phyloP scores from a whole-genome alignment of 208 protist species.

The Trypanosoma cruzi region DNA sequence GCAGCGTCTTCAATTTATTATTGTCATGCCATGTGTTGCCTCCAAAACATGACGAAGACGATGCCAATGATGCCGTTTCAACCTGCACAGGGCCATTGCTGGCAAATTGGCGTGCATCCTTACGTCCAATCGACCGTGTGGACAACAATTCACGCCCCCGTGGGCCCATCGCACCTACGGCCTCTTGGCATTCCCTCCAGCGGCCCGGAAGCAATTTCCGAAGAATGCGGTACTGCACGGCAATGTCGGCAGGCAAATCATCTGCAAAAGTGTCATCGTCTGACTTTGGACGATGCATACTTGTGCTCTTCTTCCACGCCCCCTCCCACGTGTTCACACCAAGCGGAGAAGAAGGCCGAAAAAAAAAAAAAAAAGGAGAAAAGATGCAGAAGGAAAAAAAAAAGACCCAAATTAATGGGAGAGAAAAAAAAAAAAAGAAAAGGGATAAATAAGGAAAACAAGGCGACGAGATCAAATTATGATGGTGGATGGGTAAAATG shows the following conservation, averaged over 20 bases:
- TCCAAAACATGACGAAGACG: not conserved
- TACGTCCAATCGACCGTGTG: not conserved
- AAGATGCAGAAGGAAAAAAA: not conserved
- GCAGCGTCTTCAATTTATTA: not conserved
- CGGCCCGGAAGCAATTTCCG: constrained; percentile 3
- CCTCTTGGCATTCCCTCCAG: too few species aligned
- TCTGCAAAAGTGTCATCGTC: constrained; percentile 10
- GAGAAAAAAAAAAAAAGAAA: not conserved
- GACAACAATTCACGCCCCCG: not conserved
- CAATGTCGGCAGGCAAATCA: not conserved
- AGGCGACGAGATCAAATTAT: too few species aligned
- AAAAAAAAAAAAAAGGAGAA: not conserved
- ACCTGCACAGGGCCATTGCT: not conserved
- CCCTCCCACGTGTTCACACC: not conserved
- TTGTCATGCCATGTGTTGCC: not conserved
- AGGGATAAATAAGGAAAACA: not conserved
- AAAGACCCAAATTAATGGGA: not conserved
- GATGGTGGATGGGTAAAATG: too few species aligned
- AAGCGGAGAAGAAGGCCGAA: too few species aligned
- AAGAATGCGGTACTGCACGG: constrained; percentile 13
- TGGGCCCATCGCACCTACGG: not conserved
- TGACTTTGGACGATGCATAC: not conserved
- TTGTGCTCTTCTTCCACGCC: not conserved
- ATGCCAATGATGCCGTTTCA: not conserved
- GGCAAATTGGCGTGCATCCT: not conserved